phyloP scores from a whole-genome alignment of 805 yeast genomes.

The Starmerella gropengiesseri region DNA sequence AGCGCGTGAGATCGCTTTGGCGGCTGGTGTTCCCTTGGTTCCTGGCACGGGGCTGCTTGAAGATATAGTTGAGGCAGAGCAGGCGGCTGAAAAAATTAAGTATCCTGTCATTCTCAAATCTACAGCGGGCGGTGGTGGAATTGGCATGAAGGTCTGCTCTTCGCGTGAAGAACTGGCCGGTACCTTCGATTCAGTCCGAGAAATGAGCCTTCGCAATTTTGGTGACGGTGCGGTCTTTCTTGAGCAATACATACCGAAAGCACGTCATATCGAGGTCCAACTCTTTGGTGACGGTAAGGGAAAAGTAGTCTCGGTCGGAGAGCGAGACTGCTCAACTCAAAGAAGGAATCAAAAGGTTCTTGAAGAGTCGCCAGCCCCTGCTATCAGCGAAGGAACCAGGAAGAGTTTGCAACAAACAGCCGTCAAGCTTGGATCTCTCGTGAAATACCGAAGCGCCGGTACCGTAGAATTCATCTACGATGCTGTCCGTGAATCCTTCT shows the following conservation, averaged over 20 bases:
- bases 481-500: conserved; percentile 70
- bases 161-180: conserved; percentile 63
- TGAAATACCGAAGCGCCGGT: conserved; percentile 90
- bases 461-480: conserved; percentile 92
- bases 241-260: conserved; percentile 82
- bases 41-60: conserved; percentile 21
- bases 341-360: conserved; percentile 89
- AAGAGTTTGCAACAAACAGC: conserved; percentile 66
- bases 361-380: conserved; percentile 95
- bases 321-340: conserved; percentile 91
- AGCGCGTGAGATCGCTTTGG: conserved; percentile 29
- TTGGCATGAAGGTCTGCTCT: conserved; percentile 86
- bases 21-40: conserved; percentile 29
- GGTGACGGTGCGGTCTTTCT: conserved; percentile 93
- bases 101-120: conserved; percentile 77
- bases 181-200: conserved; percentile 79
- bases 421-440: conserved; percentile 60
- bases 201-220: conserved; percentile 80
- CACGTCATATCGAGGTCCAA: conserved; percentile 91
- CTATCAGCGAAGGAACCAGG: conserved; percentile 69
- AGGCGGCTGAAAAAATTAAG: neutral
- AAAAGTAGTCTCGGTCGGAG: conserved; percentile 82
- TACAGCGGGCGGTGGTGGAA: conserved; percentile 98
- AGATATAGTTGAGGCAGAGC: neutral
- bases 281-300: conserved; percentile 92